Evolutionary conservation across 106 monocot genomes (phyloP), one percentile per base, ranked within the genome.

Genomic region (Ottelia alismoides): DNA sequence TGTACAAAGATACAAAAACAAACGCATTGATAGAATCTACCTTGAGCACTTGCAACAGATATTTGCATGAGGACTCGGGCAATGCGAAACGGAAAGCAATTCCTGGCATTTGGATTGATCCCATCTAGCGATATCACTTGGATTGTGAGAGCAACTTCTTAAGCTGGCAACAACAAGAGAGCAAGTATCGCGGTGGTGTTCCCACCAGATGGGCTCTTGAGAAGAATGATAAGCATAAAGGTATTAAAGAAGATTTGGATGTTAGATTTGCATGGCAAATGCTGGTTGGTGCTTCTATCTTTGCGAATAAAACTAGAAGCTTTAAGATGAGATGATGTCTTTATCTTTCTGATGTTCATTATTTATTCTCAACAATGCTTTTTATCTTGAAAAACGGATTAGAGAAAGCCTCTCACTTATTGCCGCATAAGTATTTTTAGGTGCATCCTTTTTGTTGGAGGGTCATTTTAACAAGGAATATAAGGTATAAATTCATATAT

Each of bases 31-130:
- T 7, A 16, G 16, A 56, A 22, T 20, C 19, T 65, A 76, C 84
- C 79, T 85, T 76, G 51, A 85, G 68, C 72, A 79, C 84, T 67
- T 76, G 72, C 22, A 85, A 76, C 16, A 85, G 76, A 30, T 80
- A 80, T 29, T 53, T 55, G 28, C 79, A 76, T 18, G 84, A 76
- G 25, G 76, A 72, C 52, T 85, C 83, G 6, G 75, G 78, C 65
- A 75, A 26, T 46, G 60, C 53, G 6, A 53, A 30, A 51, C 25
- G 24, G 20, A 25, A 35, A 23, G 32, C 31, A 24, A 53, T 56
- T 61, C 30, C 52, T 49, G 61, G 59, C 47, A 64, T 70, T 30
- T 70, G 62, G 53, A 73, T 20, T 32, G 79, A 76, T 57, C 63
- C 72, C 72, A 76, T 70, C 23, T 58, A 18, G 22, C 17, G 17